Base-by-base conservation (phyloP, 2,329 filamentous ascomycete species). In the Monosporascus sp. region DNA sequence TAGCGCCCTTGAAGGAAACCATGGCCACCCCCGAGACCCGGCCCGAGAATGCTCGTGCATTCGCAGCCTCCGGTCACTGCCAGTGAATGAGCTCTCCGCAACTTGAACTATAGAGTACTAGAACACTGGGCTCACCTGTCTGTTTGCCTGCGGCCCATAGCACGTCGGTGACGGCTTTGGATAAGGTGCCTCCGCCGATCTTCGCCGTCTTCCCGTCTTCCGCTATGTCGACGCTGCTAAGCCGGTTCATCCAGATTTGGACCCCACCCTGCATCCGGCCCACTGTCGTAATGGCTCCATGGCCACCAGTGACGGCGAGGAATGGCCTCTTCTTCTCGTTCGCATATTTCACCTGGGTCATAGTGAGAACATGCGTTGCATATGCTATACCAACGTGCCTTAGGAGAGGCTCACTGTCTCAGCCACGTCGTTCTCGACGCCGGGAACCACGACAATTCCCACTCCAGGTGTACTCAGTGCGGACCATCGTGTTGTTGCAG, bases 11-110 rank as follows among this genome's bases (percentile, higher is more conserved):
- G 76, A 5, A 81, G 73, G 67, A 73, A 73, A 34, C 82, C 81
- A 63, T 82, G 76, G 4, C 83, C 81, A 52, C 83, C 83, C 3
- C 83, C 82, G 0, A 85, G 73, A 0, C 70, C 78, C 0, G 78
- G 79, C 0, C 76, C 77, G 1, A 78, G 57, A 41, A 71, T 17
- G 50, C 76, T 72, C 27, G 75, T 73, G 56, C 76, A 80, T 59
- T 78, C 75, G 56, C 77, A 80, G 2, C 61, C 66, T 50, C 73
- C 74, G 5, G 73, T 76, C 4, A 73, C 73, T 65, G 55, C 44
- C 6, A 17, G 24, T 19, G 31, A 8, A 45, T 46, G 41, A 31
- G 43, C 17, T 11, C 16, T 16, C 7, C 5, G 5, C 7, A 9
- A 17, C 24, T 37, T 7, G 17, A 20, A 22, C 11, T 19, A 9